phyloP scores from a whole-genome alignment of 139 green algal species.

The Chlorella sp. region DNA sequence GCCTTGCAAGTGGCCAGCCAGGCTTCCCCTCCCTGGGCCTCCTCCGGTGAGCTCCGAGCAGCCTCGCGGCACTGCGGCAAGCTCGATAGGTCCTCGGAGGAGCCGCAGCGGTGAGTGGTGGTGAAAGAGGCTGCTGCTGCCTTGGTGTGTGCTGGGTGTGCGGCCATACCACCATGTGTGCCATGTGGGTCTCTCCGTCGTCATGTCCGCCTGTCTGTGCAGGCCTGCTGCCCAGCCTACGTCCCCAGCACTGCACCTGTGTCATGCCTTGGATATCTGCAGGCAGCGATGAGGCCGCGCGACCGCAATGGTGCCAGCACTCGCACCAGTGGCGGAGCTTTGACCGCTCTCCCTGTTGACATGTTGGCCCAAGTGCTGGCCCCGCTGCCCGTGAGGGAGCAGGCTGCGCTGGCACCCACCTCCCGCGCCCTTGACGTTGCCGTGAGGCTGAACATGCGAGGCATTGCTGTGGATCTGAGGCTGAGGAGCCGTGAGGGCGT shows the following conservation, averaged over 20 bases:
- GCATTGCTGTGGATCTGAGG: not conserved
- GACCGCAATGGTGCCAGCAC: not conserved
- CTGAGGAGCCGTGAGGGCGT: not conserved
- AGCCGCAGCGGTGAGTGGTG: too few relatives aligned
- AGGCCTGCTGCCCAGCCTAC: not conserved
- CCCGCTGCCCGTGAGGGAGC: not conserved
- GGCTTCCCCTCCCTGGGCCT: too few relatives aligned
- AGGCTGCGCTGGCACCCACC: not conserved
- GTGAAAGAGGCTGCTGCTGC: too few relatives aligned
- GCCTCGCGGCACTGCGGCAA: too few relatives aligned
- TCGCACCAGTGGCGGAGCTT: not conserved
- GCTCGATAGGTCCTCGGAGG: too few relatives aligned
- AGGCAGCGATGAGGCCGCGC: not conserved
- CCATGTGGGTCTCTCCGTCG: not conserved
- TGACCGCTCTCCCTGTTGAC: not conserved
- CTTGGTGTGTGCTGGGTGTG: too few relatives aligned
- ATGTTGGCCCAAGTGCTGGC: not conserved
- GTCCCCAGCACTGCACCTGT: not conserved
- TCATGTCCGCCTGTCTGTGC: too few relatives aligned
- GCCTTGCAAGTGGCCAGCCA: too few relatives aligned
- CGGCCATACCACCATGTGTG: not conserved
- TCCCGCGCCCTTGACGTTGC: not conserved
- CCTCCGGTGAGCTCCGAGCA: too few relatives aligned
- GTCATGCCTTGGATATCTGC: not conserved
- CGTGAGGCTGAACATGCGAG: not conserved